These are phyloP conservation scores for Trichoderma asperellum DNA, from an alignment of 2,329 filamentous ascomycete species.

Conservation along the genomic window DNA sequence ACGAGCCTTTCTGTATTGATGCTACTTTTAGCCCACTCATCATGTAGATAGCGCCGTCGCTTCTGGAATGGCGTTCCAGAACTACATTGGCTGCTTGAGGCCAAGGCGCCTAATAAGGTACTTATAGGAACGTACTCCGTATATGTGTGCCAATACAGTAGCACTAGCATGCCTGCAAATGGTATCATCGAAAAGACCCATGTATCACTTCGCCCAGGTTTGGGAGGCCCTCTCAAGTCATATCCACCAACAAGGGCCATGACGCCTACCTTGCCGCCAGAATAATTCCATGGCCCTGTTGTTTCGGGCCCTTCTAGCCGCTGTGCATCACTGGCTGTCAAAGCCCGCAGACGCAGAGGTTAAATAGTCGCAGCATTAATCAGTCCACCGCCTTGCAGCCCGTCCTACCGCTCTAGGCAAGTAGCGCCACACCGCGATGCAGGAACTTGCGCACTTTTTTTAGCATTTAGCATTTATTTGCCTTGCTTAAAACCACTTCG, in stretches of 20 bases:
- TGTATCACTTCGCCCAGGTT: background rate
- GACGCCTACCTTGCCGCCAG: slow-evolving; percentile 5
- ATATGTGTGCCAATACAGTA: background rate
- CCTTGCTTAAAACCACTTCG: background rate
- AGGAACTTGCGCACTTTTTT: slow-evolving; percentile 23
- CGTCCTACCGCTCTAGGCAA: slow-evolving; percentile 8
- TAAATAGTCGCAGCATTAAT: background rate
- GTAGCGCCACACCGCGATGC: slow-evolving; percentile 9
- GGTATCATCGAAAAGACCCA: background rate
- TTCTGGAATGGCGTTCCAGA: slow-evolving; percentile 9
- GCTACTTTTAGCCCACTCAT: background rate
- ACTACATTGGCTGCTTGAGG: background rate
- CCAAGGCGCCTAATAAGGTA: background rate
- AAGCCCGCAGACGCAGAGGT: background rate
- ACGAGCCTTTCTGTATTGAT: background rate
- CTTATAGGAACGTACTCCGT: too few species aligned
- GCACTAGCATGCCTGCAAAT: background rate
- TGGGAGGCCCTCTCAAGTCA: background rate
- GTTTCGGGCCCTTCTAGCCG: slow-evolving; percentile 12
- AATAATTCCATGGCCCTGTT: slow-evolving; percentile 8
- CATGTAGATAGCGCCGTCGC: background rate
- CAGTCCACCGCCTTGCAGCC: slow-evolving; percentile 5
- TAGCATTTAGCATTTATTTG: background rate
- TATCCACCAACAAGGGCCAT: slow-evolving; percentile 10
- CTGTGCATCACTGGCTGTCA: background rate